Conservation (phyloP, 1,284 basidiomycete species). For the Hypsizygus ulmarius region DNA sequence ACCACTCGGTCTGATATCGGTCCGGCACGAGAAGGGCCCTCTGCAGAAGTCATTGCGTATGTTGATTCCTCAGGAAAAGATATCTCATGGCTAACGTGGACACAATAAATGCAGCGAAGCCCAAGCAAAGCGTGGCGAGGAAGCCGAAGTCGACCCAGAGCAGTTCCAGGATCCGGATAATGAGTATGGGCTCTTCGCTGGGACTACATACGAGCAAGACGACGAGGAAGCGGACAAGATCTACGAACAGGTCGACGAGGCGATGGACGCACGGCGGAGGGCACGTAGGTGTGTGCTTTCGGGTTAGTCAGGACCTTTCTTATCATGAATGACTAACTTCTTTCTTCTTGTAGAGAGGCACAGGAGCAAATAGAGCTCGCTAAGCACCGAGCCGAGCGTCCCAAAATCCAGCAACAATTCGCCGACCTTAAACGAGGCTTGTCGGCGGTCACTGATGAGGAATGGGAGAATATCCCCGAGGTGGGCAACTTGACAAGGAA, state of each 20-base stretch:
- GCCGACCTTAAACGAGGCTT: slow-evolving; percentile 93
- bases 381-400: slow-evolving; percentile 74
- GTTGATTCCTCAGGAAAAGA: slow-evolving; percentile 26
- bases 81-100: background rate
- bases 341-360: slow-evolving; percentile 55
- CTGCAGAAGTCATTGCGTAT: slow-evolving; percentile 83
- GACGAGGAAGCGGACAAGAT: slow-evolving; percentile 97
- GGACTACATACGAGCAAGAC: slow-evolving; percentile 94
- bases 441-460: slow-evolving; percentile 81
- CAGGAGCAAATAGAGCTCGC: slow-evolving; percentile 72
- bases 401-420: slow-evolving; percentile 92
- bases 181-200: slow-evolving; percentile 94
- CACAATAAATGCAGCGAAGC: slow-evolving; percentile 58
- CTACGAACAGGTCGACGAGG: slow-evolving; percentile 86
- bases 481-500: slow-evolving; percentile 94
- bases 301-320: slow-evolving; percentile 37
- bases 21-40: slow-evolving; percentile 92
- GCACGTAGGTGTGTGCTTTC: slow-evolving; percentile 66
- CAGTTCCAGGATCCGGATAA: slow-evolving; percentile 97
- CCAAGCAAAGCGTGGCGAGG: slow-evolving; percentile 82
- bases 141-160: slow-evolving; percentile 82
- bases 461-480: slow-evolving; percentile 96
- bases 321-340: slow-evolving; percentile 29
- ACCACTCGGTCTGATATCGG: slow-evolving; percentile 99
- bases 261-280: slow-evolving; percentile 86